Percentiles rank a stretch among this genome's conserved stretches.
phyloP scores from a whole-genome alignment of 1,139 yeast genomes.

The Lodderomyces jiufengensis region DNA sequence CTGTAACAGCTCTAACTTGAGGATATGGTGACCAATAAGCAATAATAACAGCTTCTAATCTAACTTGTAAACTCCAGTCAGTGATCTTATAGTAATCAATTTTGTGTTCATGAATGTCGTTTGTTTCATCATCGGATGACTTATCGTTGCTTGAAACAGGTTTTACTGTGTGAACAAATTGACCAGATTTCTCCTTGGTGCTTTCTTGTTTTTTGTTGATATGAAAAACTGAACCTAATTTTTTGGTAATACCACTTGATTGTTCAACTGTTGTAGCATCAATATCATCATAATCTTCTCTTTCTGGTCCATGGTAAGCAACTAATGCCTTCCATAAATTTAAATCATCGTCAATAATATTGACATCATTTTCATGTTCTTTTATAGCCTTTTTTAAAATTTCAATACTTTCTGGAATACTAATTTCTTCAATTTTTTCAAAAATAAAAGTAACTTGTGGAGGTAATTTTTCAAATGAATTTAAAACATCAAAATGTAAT shows the following conservation, averaged over 20 bases:
- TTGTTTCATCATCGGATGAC: background rate
- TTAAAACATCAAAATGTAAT: conserved; percentile 26
- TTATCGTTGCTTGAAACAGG: background rate
- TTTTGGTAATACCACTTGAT: background rate
- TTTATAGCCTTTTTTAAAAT: conserved; percentile 18
- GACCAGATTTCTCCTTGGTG: no score
- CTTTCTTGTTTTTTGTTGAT: background rate
- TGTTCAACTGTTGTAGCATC: background rate
- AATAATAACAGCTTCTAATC: conserved; percentile 44
- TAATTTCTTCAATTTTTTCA: conserved; percentile 25
- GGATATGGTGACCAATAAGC: conserved; percentile 61
- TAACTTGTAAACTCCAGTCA: conserved; percentile 29
- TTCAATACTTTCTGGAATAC: conserved; percentile 21
- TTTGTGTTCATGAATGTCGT: conserved; percentile 5
- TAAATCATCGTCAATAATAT: conserved; percentile 14
- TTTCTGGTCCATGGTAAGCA: background rate
- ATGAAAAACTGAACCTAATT: no score
- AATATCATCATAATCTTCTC: no score
- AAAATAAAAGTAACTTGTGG: conserved; percentile 26
- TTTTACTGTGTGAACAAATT: no score
- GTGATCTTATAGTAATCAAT: conserved; percentile 3
- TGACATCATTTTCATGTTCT: conserved; percentile 21
- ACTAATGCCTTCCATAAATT: conserved; percentile 5
- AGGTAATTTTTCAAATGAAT: conserved; percentile 26
- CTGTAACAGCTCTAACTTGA: conserved; percentile 58